Percentiles rank a stretch among this genome's conserved stretches.
Conservation (phyloP, 2,329 filamentous ascomycete species). For the Alternaria arborescens region DNA sequence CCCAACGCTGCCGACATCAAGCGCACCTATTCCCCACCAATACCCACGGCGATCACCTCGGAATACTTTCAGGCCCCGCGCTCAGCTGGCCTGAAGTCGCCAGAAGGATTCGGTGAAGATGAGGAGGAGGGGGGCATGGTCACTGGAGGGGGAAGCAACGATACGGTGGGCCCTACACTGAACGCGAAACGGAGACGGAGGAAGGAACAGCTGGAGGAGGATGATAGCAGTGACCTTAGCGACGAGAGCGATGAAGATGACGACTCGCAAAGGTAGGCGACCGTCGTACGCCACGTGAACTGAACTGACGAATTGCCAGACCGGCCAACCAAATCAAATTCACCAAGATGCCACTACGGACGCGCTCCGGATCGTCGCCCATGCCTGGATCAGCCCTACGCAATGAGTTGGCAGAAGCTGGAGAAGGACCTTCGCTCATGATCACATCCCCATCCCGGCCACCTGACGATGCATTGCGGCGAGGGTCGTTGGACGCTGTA, state of each 20-base stretch:
- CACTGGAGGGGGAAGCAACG: constrained; percentile 69
- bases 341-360: constrained; percentile 89
- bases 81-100: constrained; percentile 62
- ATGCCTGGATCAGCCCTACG: constrained; percentile 62
- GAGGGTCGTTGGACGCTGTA: constrained; percentile 75
- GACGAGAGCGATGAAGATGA: constrained; percentile 84
- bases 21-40: constrained; percentile 84
- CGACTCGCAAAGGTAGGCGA: constrained; percentile 56
- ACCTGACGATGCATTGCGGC: constrained; percentile 46
- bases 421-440: constrained; percentile 62
- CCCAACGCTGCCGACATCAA: constrained; percentile 78
- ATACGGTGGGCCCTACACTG: constrained; percentile 71
- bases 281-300: neutral
- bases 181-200: constrained; percentile 72
- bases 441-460: constrained; percentile 64
- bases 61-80: constrained; percentile 82
- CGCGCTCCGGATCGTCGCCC: constrained; percentile 87
- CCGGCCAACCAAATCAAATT: constrained; percentile 94
- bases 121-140: constrained; percentile 77
- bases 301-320: constrained; percentile 44
- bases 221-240: constrained; percentile 84
- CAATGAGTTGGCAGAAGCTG: constrained; percentile 61
- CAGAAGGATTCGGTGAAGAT: constrained; percentile 69
- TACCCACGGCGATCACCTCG: constrained; percentile 80
- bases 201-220: constrained; percentile 81